A percentile compares a stretch with the other conserved stretches of the same genome.
These are phyloP conservation scores for Lepidium africanum DNA, from an alignment of 345 rosid genomes.

Conservation along the genomic window DNA sequence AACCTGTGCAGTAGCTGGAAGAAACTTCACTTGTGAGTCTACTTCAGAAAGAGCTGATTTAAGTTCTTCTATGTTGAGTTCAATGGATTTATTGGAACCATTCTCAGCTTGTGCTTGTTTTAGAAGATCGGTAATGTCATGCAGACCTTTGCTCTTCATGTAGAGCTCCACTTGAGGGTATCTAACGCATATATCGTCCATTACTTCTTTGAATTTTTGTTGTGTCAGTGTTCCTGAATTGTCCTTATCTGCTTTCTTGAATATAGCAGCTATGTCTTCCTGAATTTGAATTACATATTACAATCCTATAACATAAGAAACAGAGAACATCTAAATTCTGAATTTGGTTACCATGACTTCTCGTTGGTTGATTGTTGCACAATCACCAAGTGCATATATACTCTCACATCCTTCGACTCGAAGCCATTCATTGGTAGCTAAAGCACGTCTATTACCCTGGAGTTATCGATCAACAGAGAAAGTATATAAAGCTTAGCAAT, in stretches of 20 bases:
- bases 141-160: slow-evolving; percentile 61
- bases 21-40: slow-evolving; percentile 78
- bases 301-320: not conserved
- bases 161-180: slow-evolving; percentile 87
- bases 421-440: slow-evolving; percentile 96
- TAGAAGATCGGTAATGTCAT: slow-evolving; percentile 51
- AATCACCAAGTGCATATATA: slow-evolving; percentile 87
- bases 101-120: slow-evolving; percentile 55
- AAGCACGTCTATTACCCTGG: slow-evolving; percentile 75
- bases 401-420: slow-evolving; percentile 65
- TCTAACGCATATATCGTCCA: slow-evolving; percentile 63
- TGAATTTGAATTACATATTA: slow-evolving; percentile 8
- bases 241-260: slow-evolving; percentile 80
- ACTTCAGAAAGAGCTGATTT: slow-evolving; percentile 70
- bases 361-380: slow-evolving; percentile 89
- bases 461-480: not conserved
- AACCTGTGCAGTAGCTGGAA: slow-evolving; percentile 96
- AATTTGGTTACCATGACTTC: slow-evolving; percentile 69
- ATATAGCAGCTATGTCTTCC: slow-evolving; percentile 34
- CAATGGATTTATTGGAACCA: slow-evolving; percentile 46
- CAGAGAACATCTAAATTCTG: not conserved
- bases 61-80: slow-evolving; percentile 69
- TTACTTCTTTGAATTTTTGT: slow-evolving; percentile 62
- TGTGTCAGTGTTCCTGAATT: slow-evolving; percentile 77
- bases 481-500: not conserved